These are phyloP conservation scores for Phoma sp. DNA, from an alignment of 2,329 filamentous ascomycete genomes.

Conservation along the genomic window DNA sequence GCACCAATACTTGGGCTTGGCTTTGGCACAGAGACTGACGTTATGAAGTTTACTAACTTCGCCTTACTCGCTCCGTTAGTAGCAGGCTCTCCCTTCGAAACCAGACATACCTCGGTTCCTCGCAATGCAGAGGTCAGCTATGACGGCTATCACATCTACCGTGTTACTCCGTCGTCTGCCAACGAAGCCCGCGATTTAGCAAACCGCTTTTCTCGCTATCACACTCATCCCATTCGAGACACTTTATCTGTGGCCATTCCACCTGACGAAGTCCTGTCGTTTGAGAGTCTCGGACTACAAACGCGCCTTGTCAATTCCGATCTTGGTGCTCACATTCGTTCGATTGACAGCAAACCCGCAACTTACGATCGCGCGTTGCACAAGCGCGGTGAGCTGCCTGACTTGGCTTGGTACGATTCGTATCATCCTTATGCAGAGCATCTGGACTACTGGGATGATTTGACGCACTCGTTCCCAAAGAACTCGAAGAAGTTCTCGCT, in stretches of 20 bases:
- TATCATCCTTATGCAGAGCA: slow-evolving; percentile 44
- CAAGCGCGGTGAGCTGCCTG: slow-evolving; percentile 41
- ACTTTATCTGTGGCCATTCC: slow-evolving; percentile 47
- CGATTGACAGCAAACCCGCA: slow-evolving; percentile 18
- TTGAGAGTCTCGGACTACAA: slow-evolving; percentile 47
- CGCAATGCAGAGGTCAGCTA: slow-evolving; percentile 17
- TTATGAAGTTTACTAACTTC: slow-evolving; percentile 20
- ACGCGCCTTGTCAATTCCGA: slow-evolving; percentile 52
- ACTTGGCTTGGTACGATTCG: slow-evolving; percentile 50
- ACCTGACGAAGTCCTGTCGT: slow-evolving; percentile 47
- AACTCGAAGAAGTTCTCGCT: slow-evolving; percentile 37
- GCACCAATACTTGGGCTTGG: background rate
- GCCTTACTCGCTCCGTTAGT: slow-evolving; percentile 19
- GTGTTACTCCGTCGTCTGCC: slow-evolving; percentile 22
- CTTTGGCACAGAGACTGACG: background rate
- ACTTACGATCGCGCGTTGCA: slow-evolving; percentile 23
- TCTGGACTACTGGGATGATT: slow-evolving; percentile 37
- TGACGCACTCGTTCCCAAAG: slow-evolving; percentile 35
- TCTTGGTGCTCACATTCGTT: slow-evolving; percentile 52
- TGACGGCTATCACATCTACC: slow-evolving; percentile 30
- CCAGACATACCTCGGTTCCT: background rate
- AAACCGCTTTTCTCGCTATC: slow-evolving; percentile 23
- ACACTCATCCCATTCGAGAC: slow-evolving; percentile 30
- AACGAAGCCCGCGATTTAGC: slow-evolving; percentile 24
- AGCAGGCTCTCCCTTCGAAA: slow-evolving; percentile 18